Evolutionary conservation across 331 rosid species (phyloP), one percentile per base, ranked within the genome.

Genomic region (Spiraea crenata): DNA sequence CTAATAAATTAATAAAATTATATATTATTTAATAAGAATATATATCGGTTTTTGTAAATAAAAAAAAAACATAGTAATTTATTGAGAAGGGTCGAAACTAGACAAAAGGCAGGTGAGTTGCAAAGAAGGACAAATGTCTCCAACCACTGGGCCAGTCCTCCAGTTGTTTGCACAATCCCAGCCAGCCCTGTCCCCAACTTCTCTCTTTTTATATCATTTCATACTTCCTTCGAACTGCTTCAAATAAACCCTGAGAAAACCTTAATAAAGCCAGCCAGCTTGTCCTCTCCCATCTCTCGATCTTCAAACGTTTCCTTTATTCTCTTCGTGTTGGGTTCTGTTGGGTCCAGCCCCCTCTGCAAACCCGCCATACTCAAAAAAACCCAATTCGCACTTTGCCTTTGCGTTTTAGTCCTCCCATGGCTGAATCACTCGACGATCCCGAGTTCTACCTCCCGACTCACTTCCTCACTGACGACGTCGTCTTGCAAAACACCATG

Each of bases 201-300:
- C 17, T 3, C 17, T 15, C 13, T 4, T 17, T 5, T 35, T 9
- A 19, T 55, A 35, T 66, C 2, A n/a, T 2, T 69, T 38, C 4
- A 11, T 31, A 4, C 40, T 7, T 54, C 42, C 82, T 87, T 80
- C 66, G 80, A 74, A 80, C 58, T 81, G 81, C 76, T 83, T 44
- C 67, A 75, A 49, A 50, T 78, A 80, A 68, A 77, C 87, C 82
- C 84, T 70, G 82, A 73, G 31, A 25, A 25, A 81, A 81, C 91
- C 93, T 83, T 80, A 83, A 92, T 89, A 87, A 89, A 87, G 77
- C 82, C 89, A 87, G 77, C 82, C 89, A 70, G 68, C 73, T 73
- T 83, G 88, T 89, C 80, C 74, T 80, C 80, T 63, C 76, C 76
- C 92, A 81, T 80, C 50, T 76, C 89, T 65, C 67, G 73, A 58